Evolutionary conservation across 2,329 filamentous ascomycete species (phyloP).

Genomic region (Incumbomyces lentus): DNA sequence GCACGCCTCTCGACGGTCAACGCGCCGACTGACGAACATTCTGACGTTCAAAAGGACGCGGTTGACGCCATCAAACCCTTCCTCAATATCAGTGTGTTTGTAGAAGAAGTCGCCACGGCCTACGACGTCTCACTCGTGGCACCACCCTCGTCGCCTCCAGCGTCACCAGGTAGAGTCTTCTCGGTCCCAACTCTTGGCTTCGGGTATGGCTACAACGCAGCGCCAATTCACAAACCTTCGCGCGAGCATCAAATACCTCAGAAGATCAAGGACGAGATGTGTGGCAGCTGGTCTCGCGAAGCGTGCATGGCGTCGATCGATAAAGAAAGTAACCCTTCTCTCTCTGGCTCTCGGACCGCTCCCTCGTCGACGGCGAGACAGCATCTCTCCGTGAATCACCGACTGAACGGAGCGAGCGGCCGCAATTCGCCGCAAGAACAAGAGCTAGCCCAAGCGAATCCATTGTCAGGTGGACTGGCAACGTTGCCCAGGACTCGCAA

Average conservation of each 20-base stretch:
- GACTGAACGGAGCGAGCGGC: conserved; percentile 14
- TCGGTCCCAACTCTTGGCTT: conserved; percentile 51
- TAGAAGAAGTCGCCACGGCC: conserved; percentile 61
- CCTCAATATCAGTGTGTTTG: conserved; percentile 59
- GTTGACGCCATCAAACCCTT: conserved; percentile 62
- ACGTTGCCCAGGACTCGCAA: conserved; percentile 9
- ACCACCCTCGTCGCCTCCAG: conserved; percentile 58
- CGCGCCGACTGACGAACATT: conserved; percentile 22
- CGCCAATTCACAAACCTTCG: conserved; percentile 23
- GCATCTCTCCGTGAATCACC: conserved; percentile 17
- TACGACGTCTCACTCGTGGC: conserved; percentile 56
- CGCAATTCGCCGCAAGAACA: conserved; percentile 19
- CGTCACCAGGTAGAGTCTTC: conserved; percentile 57
- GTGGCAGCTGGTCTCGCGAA: conserved; percentile 71
- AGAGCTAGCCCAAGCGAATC: conserved; percentile 14
- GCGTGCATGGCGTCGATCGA: conserved; percentile 57
- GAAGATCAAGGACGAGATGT: conserved; percentile 62
- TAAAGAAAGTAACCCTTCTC: conserved; percentile 56
- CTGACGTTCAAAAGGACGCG: conserved; percentile 32
- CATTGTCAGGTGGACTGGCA: conserved; percentile 6
- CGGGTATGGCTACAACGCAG: conserved; percentile 32
- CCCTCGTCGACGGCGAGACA: conserved; percentile 20
- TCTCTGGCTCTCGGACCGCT: conserved; percentile 64
- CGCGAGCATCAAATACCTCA: conserved; percentile 51
- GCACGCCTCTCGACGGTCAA: conserved; percentile 46